Evolutionary conservation across 2,329 filamentous ascomycete genomes (phyloP).

Genomic region (Aspergillus unguis): DNA sequence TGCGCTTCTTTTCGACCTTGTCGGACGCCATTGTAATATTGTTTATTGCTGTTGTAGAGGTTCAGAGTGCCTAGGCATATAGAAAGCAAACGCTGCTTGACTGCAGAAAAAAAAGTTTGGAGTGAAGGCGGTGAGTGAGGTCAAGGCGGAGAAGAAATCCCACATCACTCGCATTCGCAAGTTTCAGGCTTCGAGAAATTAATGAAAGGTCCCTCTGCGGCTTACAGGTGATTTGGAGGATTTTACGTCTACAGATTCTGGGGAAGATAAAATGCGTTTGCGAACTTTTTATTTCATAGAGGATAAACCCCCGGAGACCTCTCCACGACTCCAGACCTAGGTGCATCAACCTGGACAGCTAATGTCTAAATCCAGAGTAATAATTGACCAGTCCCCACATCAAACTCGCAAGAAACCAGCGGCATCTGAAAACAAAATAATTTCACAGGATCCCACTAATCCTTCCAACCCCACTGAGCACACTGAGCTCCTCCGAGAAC

Average conservation of each 20-base stretch:
- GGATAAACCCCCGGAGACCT: conserved; percentile 35
- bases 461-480: conserved; percentile 37
- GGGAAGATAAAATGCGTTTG: neutral
- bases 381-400: conserved; percentile 38
- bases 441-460: conserved; percentile 16
- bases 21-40: conserved; percentile 30
- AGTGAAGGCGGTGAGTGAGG: conserved; percentile 27
- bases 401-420: conserved; percentile 19
- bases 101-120: conserved; percentile 14
- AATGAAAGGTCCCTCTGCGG: neutral
- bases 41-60: neutral
- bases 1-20: conserved; percentile 50
- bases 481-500: conserved; percentile 26
- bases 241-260: neutral
- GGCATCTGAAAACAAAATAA: conserved; percentile 16
- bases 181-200: neutral
- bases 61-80: neutral
- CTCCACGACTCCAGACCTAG: conserved; percentile 31
- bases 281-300: conserved; percentile 28
- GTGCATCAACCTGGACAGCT: conserved; percentile 13
- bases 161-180: neutral
- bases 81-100: neutral
- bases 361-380: conserved; percentile 19
- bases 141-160: conserved; percentile 19
- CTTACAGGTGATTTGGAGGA: neutral